Base-by-base conservation (phyloP, 2,329 filamentous ascomycete genomes). In the Elsinoe batatas region DNA sequence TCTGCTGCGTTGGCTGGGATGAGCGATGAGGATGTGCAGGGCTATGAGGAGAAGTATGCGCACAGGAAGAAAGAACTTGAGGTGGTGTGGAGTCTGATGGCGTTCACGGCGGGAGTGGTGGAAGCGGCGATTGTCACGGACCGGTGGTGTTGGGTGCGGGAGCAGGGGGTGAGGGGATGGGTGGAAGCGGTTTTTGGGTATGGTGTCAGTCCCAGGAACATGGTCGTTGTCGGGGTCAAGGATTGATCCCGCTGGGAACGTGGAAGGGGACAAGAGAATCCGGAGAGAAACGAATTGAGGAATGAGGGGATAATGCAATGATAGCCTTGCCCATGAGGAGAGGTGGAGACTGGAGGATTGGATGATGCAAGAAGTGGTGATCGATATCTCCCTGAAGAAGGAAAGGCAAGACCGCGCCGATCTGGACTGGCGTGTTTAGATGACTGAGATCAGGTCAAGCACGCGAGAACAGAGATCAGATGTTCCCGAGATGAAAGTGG, bases 181-280 rank as follows among this genome's bases (percentile, higher is more conserved):
- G 91, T 95, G 4, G 89, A 97, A 73, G 78, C 87, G 0, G 90
- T 96, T 3, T 97, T 97, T 73, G 89, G 95, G 62, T 96, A 95
- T 69, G 74, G 72, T 36, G 72, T 86, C 66, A 95, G 90, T 68
- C 93, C 93, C 47, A 78, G 93, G 59, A 97, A 98, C 70, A 70
- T 97, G 65, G 91, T 95, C 1, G 87, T 98, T 3, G 91, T 97
- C 30, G 93, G 91, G 0, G 79, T 97, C 50, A 96, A 95, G 74
- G 81, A 79, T 33, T 63, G 30, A 51, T 18, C 2, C 37, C 5
- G 37, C n/a, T 13, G 37, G 11, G 26, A 30, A 30, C 26, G 4
- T 30, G 26, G 7, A 8, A 30, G 8, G 26, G 7, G 26, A 30
- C 26, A 40, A 18, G 37, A 11, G 37, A 40, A 40, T n/a, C 37